These are phyloP conservation scores for Xylaria polymorpha DNA, from an alignment of 2,329 filamentous ascomycete genomes.

Conservation along the genomic window DNA sequence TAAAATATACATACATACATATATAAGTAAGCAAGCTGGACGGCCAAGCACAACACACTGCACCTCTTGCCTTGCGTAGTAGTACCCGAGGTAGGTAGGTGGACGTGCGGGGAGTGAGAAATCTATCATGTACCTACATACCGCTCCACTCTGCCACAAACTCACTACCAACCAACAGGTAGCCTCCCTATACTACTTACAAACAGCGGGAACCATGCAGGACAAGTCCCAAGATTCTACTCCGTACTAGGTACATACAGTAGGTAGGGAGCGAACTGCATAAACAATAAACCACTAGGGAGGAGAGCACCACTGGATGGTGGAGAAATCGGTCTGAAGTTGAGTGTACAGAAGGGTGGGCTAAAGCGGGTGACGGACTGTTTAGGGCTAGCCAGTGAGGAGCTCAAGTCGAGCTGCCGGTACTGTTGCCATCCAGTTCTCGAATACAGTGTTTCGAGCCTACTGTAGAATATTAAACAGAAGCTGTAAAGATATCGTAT, in stretches of 20 bases:
- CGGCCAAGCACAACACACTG: background rate
- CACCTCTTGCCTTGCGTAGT: background rate
- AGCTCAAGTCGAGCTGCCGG: background rate
- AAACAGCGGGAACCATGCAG: slow-evolving; percentile 20
- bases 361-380: background rate
- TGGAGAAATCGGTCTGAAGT: background rate
- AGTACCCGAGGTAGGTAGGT: background rate
- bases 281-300: slow-evolving; percentile 12
- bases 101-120: slow-evolving; percentile 23
- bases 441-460: background rate
- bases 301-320: background rate
- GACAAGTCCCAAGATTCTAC: slow-evolving; percentile 18
- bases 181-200: too few species aligned
- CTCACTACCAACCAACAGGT: too few species aligned
- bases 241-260: background rate
- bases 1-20: background rate
- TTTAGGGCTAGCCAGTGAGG: background rate
- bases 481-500: background rate
- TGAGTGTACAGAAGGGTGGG: background rate
- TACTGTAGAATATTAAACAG: background rate
- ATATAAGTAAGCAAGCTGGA: background rate
- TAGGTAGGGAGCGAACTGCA: background rate
- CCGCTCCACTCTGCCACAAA: too few species aligned
- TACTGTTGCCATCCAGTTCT: background rate
- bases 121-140: background rate